phyloP scores from a whole-genome alignment of 2,329 filamentous ascomycete species.

The Pyrenophora teres region DNA sequence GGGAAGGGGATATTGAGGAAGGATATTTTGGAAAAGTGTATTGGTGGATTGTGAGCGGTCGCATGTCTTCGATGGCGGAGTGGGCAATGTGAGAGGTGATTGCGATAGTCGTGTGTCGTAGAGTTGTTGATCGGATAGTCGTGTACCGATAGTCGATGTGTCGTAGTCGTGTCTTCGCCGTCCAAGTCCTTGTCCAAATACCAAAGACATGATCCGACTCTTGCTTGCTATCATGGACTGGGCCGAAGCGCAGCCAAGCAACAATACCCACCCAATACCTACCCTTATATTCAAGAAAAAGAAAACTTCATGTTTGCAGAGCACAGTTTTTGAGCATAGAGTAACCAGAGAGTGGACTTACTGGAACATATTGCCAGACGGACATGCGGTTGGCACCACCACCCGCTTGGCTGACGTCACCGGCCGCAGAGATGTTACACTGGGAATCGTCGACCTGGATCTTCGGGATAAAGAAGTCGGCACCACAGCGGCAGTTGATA shows the following conservation, averaged over 20 bases:
- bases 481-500: constrained; percentile 3
- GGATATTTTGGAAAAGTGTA: no score
- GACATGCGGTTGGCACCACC: background rate
- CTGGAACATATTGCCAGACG: background rate
- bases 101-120: no score
- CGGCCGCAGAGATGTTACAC: background rate
- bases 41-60: no score
- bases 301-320: constrained; percentile 7
- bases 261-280: constrained; percentile 9
- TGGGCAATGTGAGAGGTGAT: no score
- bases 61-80: no score
- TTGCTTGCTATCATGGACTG: background rate
- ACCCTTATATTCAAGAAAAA: background rate
- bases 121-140: no score
- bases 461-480: background rate
- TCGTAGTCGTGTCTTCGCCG: no score
- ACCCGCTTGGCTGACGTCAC: background rate
- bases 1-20: no score
- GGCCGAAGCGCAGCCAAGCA: constrained; percentile 10
- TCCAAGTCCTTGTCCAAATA: background rate
- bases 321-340: constrained; percentile 17
- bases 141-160: no score
- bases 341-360: constrained; percentile 7
- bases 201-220: background rate
- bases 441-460: background rate